A percentile compares a stretch with the other conserved stretches of the same genome.
Conservation (phyloP, 2,329 filamentous ascomycete genomes). For the Pezicula carpinea region DNA sequence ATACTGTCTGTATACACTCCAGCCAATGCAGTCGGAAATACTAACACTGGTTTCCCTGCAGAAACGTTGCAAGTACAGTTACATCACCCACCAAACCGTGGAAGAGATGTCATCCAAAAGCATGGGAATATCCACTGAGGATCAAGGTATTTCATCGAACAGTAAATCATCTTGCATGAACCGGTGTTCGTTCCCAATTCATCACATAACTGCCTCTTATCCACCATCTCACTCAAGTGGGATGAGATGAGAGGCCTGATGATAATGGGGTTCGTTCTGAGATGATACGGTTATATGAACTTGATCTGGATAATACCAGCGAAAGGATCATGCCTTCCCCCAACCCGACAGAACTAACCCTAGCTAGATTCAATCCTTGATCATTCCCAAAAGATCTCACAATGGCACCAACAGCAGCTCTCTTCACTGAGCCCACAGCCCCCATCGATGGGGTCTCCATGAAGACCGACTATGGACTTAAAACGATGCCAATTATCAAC, state of each 20-base stretch:
- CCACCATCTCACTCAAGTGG: slow-evolving; percentile 16
- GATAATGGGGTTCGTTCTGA: slow-evolving; percentile 51
- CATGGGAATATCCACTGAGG: slow-evolving; percentile 28
- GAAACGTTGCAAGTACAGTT: slow-evolving; percentile 18
- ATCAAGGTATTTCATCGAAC: slow-evolving; percentile 31
- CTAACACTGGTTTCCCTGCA: slow-evolving; percentile 4
- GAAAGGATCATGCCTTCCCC: slow-evolving; percentile 93
- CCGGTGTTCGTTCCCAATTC: slow-evolving; percentile 53
- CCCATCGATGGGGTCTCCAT: slow-evolving; percentile 29
- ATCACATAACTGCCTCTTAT: slow-evolving; percentile 23
- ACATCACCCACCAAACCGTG: slow-evolving; percentile 7
- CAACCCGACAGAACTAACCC: slow-evolving; percentile 32
- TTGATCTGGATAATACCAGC: slow-evolving; percentile 99
- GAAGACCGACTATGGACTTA: slow-evolving; percentile 42
- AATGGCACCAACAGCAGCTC: slow-evolving; percentile 78
- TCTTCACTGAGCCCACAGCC: slow-evolving; percentile 41
- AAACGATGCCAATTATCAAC: slow-evolving; percentile 41
- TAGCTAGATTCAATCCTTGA: slow-evolving; percentile 32
- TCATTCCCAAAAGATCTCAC: slow-evolving; percentile 32
- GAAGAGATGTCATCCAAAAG: slow-evolving; percentile 26
- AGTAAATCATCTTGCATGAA: slow-evolving; percentile 53
- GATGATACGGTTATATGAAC: slow-evolving; percentile 84
- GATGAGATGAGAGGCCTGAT: slow-evolving; percentile 24
- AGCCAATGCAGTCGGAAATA: neutral
- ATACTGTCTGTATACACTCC: slow-evolving; percentile 12